A percentile compares a stretch with the other conserved stretches of the same genome.
Evolutionary conservation across 2,329 filamentous ascomycete genomes (phyloP).

Genomic region (Mycosphaerella arachidis): DNA sequence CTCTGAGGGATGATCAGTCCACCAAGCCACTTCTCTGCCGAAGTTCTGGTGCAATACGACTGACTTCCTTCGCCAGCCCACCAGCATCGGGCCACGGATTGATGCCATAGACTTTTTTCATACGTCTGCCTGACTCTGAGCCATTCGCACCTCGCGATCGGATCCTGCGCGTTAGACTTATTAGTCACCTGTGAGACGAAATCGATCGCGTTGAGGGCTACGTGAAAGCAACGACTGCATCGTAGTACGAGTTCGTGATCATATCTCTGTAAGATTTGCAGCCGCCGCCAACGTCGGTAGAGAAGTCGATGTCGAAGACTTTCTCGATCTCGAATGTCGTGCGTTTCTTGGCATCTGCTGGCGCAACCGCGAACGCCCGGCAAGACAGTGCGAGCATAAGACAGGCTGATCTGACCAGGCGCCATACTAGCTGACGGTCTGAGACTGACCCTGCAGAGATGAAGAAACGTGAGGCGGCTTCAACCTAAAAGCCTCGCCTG

Average conservation of each 20-base stretch:
- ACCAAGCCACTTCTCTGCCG: not conserved
- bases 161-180: not conserved
- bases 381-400: no score
- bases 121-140: not conserved
- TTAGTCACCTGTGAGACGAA: not conserved
- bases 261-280: not conserved
- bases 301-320: constrained; percentile 1
- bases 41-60: not conserved
- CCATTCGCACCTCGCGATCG: not conserved
- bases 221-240: not conserved
- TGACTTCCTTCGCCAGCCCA: not conserved
- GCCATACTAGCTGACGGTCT: no score
- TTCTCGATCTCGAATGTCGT: not conserved
- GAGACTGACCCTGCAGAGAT: not conserved
- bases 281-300: not conserved
- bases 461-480: not conserved
- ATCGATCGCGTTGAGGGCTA: not conserved
- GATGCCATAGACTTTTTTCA: constrained; percentile 1
- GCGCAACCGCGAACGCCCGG: no score
- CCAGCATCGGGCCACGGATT: not conserved
- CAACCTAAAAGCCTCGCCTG: no score
- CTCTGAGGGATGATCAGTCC: not conserved
- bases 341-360: not conserved
- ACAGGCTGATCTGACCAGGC: no score
- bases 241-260: not conserved